phyloP scores from a whole-genome alignment of 2,329 filamentous ascomycete genomes.

The Alternaria sp. region DNA sequence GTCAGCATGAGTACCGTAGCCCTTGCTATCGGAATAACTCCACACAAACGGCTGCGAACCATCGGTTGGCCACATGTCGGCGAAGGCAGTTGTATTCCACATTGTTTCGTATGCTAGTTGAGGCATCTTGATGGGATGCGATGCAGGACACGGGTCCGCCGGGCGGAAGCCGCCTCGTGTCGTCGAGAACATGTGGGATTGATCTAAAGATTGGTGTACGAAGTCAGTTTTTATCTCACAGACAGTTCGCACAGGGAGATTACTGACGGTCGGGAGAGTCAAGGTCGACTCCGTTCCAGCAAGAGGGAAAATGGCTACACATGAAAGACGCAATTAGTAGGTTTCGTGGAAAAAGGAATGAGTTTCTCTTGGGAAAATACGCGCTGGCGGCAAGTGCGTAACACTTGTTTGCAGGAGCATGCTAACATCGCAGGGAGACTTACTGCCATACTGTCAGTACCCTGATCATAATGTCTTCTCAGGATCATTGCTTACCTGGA shows the following conservation, averaged over 20 bases:
- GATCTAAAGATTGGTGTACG: constrained; percentile 33
- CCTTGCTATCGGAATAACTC: constrained; percentile 23
- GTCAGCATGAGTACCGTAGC: constrained; percentile 33
- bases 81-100: constrained; percentile 40
- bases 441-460: background rate
- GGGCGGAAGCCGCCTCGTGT: constrained; percentile 26
- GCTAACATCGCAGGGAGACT: background rate
- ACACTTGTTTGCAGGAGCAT: background rate
- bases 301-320: constrained; percentile 47
- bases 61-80: constrained; percentile 35
- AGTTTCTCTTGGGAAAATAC: background rate
- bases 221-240: background rate
- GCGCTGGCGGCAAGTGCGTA: constrained; percentile 2
- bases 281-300: constrained; percentile 64
- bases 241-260: background rate
- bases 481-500: background rate
- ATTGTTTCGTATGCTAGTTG: constrained; percentile 38
- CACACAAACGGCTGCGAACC: constrained; percentile 9
- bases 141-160: constrained; percentile 29
- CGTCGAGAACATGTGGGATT: constrained; percentile 37
- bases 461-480: background rate
- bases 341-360: background rate
- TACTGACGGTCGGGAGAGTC: constrained; percentile 45
- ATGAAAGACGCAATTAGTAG: background rate
- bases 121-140: constrained; percentile 34